A percentile compares a stretch with the other conserved stretches of the same genome.
Evolutionary conservation across 2,329 filamentous ascomycete species (phyloP).

Genomic region (Fusarium lyarnte): DNA sequence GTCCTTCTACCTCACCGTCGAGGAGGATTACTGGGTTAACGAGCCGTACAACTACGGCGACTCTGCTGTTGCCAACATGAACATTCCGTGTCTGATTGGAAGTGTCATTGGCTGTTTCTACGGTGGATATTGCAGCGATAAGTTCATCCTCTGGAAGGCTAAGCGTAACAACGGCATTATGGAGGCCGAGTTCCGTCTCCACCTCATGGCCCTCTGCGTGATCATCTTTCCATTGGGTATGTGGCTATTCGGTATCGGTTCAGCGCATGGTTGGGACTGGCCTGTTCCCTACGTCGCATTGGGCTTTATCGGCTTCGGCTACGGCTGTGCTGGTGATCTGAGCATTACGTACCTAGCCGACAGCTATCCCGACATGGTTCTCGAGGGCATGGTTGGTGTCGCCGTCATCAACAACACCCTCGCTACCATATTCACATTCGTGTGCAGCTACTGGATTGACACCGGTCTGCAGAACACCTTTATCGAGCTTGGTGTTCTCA

Average conservation of each 20-base stretch:
- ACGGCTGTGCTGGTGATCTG: constrained; percentile 66
- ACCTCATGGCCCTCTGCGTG: constrained; percentile 60
- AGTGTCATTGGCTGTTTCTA: constrained; percentile 65
- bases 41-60: constrained; percentile 65
- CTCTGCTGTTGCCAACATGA: constrained; percentile 65
- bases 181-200: constrained; percentile 64
- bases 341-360: constrained; percentile 65
- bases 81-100: constrained; percentile 64
- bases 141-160: constrained; percentile 65
- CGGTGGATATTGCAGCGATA: constrained; percentile 66
- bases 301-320: constrained; percentile 68
- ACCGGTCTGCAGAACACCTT: constrained; percentile 58
- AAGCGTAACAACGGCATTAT: constrained; percentile 62
- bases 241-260: constrained; percentile 63
- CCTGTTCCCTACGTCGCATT: constrained; percentile 63
- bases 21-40: constrained; percentile 65
- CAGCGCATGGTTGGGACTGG: constrained; percentile 61
- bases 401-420: constrained; percentile 66
- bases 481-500: constrained; percentile 61
- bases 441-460: constrained; percentile 59
- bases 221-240: constrained; percentile 61
- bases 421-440: constrained; percentile 64
- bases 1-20: constrained; percentile 66
- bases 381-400: constrained; percentile 68
- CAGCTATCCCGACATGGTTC: constrained; percentile 64